Evolutionary conservation across 164 flowering plant genomes (phyloP).

Genomic region (Vitis amurensis): DNA sequence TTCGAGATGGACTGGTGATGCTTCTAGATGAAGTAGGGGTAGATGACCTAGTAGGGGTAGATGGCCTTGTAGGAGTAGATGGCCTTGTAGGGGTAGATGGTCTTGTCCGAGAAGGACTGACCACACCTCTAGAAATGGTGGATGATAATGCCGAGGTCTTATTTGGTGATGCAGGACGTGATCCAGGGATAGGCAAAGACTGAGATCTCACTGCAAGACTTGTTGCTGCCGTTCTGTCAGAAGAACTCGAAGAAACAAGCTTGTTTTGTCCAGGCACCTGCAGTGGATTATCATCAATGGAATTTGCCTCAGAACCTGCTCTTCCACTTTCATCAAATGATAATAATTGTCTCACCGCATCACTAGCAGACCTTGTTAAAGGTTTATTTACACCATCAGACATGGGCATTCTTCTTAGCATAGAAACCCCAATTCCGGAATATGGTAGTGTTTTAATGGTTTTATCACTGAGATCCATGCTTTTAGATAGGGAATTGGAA

Average conservation of each 20-base stretch:
- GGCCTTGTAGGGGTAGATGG: slow-evolving; percentile 35
- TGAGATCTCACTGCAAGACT: slow-evolving; percentile 46
- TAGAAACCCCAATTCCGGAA: slow-evolving; percentile 44
- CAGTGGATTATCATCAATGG: slow-evolving; percentile 37
- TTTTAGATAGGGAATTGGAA: slow-evolving; percentile 37
- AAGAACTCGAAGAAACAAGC: slow-evolving; percentile 29
- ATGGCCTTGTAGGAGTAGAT: no score
- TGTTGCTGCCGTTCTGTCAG: slow-evolving; percentile 33
- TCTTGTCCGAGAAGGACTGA: slow-evolving; percentile 54
- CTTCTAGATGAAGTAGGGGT: slow-evolving; percentile 38
- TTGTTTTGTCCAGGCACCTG: slow-evolving; percentile 23
- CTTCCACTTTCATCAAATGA: slow-evolving; percentile 34
- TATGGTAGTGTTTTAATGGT: slow-evolving; percentile 25
- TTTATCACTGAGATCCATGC: slow-evolving; percentile 60
- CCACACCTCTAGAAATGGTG: slow-evolving; percentile 34
- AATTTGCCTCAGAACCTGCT: slow-evolving; percentile 23
- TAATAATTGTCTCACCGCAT: slow-evolving; percentile 25
- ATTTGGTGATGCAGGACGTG: slow-evolving; percentile 67
- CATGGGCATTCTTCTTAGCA: slow-evolving; percentile 42
- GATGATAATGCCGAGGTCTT: slow-evolving; percentile 32
- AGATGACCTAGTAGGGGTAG: no score
- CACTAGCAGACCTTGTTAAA: slow-evolving; percentile 49
- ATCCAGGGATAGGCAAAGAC: slow-evolving; percentile 44
- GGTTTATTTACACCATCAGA: slow-evolving; percentile 40
- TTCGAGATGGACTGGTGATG: slow-evolving; percentile 62